Base-by-base conservation (phyloP, 2,329 filamentous ascomycete species). In the Rutstroemia sp. region DNA sequence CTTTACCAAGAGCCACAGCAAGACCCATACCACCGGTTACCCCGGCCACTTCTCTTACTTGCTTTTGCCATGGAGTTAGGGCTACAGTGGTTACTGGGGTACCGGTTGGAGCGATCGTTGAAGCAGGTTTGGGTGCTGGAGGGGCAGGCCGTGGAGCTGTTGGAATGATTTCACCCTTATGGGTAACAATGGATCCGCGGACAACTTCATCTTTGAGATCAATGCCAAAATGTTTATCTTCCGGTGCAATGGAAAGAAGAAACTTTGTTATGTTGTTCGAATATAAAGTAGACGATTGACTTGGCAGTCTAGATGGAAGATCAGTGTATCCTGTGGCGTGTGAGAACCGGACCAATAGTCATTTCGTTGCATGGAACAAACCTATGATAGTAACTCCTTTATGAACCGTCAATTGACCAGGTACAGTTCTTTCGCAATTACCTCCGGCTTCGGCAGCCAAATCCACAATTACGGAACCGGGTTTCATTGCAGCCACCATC, bases 241-340 rank as follows among this genome's bases (percentile, higher is more conserved):
- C 80, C 1, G 89, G 88, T 1, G 84, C 73, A 78, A 95, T 89
- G 0, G 90, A 94, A 9, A 96, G 77, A 27, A 95, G 75, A 57
- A 92, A 87, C 68, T 95, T 96, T 63, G 86, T 91, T 65, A 95
- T 92, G 68, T 96, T 96, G 78, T 95, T 96, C 2, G 89, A 94
- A 72, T 95, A 96, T 19, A 96, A 75, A 0, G 89, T 95, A 0
- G 90, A 95, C 0, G 90, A 89, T 70, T 96, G 91, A 0, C 90
- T 95, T 0, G 91, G 89, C 2, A 96, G 78, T 47, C 90, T 82
- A 34, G 90, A 95, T 0, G 91, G 90, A 27, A 95, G 78, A 71
- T 96, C 90, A 45, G 90, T 95, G 70, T 95, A 95, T 36, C 87
- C 81, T 83, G 2, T 10, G 17, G 5, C 2, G 49, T 48, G 7